Conservation (phyloP, 2,329 filamentous ascomycete genomes). For the Botrytis paeoniae region DNA sequence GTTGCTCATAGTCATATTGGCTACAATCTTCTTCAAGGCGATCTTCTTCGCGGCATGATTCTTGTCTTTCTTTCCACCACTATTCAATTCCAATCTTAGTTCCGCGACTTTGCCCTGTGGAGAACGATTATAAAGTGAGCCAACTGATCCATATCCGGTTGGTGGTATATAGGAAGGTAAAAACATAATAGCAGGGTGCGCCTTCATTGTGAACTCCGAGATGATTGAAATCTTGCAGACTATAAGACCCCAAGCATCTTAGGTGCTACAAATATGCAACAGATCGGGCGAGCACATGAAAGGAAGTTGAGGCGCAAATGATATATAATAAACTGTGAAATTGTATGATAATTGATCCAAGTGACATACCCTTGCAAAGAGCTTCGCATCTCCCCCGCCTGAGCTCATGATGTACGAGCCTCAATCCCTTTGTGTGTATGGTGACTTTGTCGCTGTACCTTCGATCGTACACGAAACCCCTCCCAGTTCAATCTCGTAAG, state of each 20-base stretch:
- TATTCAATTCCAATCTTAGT: conserved; percentile 89
- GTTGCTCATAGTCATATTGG: conserved; percentile 99
- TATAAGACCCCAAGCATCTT: neutral
- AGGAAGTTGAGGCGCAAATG: conserved; percentile 22
- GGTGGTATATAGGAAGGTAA: conserved; percentile 35
- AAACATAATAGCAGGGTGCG: conserved; percentile 32
- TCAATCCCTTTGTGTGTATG: conserved; percentile 26
- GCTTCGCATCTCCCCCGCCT: conserved; percentile 92
- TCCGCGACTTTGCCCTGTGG: conserved; percentile 97
- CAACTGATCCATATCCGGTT: conserved; percentile 26
- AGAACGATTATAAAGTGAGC: conserved; percentile 39
- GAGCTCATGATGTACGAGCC: conserved; percentile 36
- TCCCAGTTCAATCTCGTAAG: conserved; percentile 25
- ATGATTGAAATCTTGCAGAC: neutral
- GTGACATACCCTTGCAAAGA: conserved; percentile 88
- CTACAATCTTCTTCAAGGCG: conserved; percentile 97
- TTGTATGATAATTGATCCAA: conserved; percentile 8
- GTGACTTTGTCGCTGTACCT: conserved; percentile 8
- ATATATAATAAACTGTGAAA: neutral
- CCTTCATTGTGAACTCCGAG: conserved; percentile 8
- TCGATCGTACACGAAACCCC: conserved; percentile 28
- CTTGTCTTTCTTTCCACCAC: conserved; percentile 96
- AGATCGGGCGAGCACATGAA: conserved; percentile 17
- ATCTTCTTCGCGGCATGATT: conserved; percentile 94
- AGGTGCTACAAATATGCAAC: conserved; percentile 19